Conservation (phyloP, 192 early-diverging fungal species). For the Ambispora gerdemannii region DNA sequence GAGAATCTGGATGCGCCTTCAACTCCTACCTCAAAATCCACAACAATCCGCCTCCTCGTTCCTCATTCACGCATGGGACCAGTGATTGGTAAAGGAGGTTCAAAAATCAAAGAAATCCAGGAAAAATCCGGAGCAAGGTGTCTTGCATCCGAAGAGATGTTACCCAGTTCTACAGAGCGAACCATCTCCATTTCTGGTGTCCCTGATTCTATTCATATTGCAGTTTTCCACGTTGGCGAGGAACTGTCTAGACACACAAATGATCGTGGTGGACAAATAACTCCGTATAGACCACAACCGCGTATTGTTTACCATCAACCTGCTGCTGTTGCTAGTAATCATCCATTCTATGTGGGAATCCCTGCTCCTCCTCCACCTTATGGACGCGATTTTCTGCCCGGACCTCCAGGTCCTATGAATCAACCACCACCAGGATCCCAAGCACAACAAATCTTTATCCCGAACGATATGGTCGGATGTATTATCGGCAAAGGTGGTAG, state of each 20-base stretch:
- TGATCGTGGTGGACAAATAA: conserved; percentile 60
- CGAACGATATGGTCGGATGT: conserved; percentile 74
- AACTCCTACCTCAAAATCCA: conserved; percentile 45
- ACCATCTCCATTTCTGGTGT: conserved; percentile 80
- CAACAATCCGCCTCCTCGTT: conserved; percentile 81
- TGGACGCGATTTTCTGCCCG: conserved; percentile 43
- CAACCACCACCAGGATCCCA: conserved; percentile 41
- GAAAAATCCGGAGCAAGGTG: conserved; percentile 80
- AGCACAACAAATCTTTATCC: conserved; percentile 62
- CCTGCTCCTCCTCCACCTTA: conserved; percentile 40
- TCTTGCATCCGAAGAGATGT: conserved; percentile 79
- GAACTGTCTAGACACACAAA: conserved; percentile 66
- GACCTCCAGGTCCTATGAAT: conserved; percentile 28
- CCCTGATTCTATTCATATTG: conserved; percentile 79
- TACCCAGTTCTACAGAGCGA: conserved; percentile 90
- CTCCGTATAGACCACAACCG: conserved; percentile 68
- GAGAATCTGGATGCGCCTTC: conserved; percentile 58
- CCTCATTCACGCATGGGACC: conserved; percentile 83
- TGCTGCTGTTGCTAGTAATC: conserved; percentile 18
- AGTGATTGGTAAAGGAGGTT: conserved; percentile 86
- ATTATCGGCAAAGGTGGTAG: conserved; percentile 93
- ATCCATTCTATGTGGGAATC: conserved; percentile 35
- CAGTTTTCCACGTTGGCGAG: conserved; percentile 77
- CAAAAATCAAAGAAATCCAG: conserved; percentile 92
- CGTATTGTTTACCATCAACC: conserved; percentile 36